Evolutionary conservation across 2,329 filamentous ascomycete species (phyloP).

Genomic region (Graphium sp.): DNA sequence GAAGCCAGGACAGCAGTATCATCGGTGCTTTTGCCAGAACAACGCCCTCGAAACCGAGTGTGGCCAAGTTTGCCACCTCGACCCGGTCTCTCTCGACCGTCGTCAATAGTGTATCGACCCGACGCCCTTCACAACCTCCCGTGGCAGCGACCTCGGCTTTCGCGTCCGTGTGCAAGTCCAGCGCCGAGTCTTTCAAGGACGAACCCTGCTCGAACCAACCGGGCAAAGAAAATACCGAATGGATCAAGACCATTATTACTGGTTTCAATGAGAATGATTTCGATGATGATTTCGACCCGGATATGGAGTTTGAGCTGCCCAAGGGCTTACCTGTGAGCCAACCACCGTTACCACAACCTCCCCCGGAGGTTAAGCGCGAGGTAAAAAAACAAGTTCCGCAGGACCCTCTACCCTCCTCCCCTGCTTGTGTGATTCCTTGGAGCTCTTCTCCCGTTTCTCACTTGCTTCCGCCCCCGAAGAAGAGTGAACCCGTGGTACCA

Average conservation of each 20-base stretch:
- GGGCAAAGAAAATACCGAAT: conserved; percentile 5
- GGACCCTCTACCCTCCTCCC: too few relatives aligned
- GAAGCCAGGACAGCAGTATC: conserved; percentile 25
- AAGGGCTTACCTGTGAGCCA: conserved; percentile 29
- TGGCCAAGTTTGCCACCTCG: conserved; percentile 8
- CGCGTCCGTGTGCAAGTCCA: conserved; percentile 1
- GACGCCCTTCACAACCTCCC: conserved; percentile 16
- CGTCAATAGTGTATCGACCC: conserved; percentile 11
- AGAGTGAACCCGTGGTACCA: conserved; percentile 7
- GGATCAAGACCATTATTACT: too few relatives aligned
- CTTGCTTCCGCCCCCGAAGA: conserved; percentile 18
- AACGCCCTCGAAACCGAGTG: conserved; percentile 5
- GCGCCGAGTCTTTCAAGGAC: conserved; percentile 3
- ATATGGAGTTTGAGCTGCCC: conserved; percentile 49
- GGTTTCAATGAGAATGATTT: conserved; percentile 57
- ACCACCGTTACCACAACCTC: too few relatives aligned
- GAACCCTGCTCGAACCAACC: conserved; percentile 1
- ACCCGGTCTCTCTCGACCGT: too few relatives aligned
- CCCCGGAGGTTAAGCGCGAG: conserved; percentile 12
- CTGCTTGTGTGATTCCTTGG: conserved; percentile 55
- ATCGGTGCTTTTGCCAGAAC: conserved; percentile 25
- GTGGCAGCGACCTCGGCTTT: conserved; percentile 9
- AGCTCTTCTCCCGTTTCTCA: conserved; percentile 47
- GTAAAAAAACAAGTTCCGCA: too few relatives aligned
- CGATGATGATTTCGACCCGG: conserved; percentile 65